phyloP scores from a whole-genome alignment of 2,329 filamentous ascomycete genomes.

The Ophiosphaerella korrae region DNA sequence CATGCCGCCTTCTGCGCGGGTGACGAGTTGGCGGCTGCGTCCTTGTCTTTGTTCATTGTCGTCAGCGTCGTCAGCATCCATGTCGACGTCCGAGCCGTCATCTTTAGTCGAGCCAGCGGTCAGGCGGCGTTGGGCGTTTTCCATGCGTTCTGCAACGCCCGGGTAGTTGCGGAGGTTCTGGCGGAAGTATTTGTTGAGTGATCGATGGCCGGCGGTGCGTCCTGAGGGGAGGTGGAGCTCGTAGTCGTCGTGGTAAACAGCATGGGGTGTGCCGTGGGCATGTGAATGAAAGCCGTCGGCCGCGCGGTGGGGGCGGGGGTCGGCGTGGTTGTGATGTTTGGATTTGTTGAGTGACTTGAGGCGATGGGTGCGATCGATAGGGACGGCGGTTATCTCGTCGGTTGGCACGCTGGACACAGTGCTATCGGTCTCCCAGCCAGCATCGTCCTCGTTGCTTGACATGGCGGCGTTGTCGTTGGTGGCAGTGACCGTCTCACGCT shows the following conservation, averaged over 20 bases:
- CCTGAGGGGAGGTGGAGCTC: slow-evolving; percentile 93
- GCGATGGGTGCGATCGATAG: slow-evolving; percentile 73
- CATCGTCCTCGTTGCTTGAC: slow-evolving; percentile 65
- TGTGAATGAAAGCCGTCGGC: slow-evolving; percentile 82
- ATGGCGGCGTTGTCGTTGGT: slow-evolving; percentile 43
- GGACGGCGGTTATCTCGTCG: slow-evolving; percentile 79
- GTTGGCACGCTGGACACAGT: slow-evolving; percentile 85
- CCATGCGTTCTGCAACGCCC: slow-evolving; percentile 73
- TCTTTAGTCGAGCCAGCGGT: slow-evolving; percentile 52
- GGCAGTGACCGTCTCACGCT: slow-evolving; percentile 55
- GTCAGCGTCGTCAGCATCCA: slow-evolving; percentile 31
- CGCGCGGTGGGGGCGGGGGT: slow-evolving; percentile 74
- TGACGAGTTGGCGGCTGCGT: slow-evolving; percentile 54
- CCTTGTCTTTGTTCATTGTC: slow-evolving; percentile 20
- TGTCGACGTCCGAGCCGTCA: slow-evolving; percentile 46
- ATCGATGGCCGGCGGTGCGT: slow-evolving; percentile 86
- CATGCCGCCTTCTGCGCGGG: slow-evolving; percentile 71
- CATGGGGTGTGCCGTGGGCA: slow-evolving; percentile 72
- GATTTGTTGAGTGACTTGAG: slow-evolving; percentile 75
- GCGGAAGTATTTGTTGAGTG: slow-evolving; percentile 83
- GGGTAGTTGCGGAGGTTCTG: slow-evolving; percentile 91
- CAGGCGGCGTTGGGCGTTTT: slow-evolving; percentile 70
- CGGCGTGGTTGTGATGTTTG: slow-evolving; percentile 74
- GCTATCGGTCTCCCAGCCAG: slow-evolving; percentile 95
- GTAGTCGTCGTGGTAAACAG: slow-evolving; percentile 88